phyloP scores from a whole-genome alignment of 2,329 filamentous ascomycete genomes.

The Monilinia fructigena region DNA sequence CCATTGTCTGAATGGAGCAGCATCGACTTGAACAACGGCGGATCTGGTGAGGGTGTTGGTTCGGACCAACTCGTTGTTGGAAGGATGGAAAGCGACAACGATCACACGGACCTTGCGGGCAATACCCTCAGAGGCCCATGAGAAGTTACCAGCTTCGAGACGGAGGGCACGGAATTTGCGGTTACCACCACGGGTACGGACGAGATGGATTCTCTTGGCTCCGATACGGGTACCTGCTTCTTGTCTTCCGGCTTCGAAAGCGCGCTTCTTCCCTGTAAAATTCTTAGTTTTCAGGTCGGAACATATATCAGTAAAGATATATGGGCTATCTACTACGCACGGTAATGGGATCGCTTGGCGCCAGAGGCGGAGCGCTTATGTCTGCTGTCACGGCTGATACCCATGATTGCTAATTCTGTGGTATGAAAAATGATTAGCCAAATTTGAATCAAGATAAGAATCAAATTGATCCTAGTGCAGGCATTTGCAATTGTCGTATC shows the following conservation, averaged over 20 bases:
- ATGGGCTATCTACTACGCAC: conserved; percentile 73
- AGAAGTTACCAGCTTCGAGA: conserved; percentile 98
- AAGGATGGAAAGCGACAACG: conserved; percentile 96
- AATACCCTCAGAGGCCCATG: conserved; percentile 96
- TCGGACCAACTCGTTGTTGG: conserved; percentile 99
- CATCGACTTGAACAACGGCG: conserved; percentile 98
- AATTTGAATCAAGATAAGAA: neutral
- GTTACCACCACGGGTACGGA: conserved; percentile 97
- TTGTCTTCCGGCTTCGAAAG: conserved; percentile 99
- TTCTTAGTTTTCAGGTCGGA: conserved; percentile 65
- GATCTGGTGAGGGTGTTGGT: conserved; percentile 99
- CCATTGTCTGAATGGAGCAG: conserved; percentile 99
- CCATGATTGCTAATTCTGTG: conserved; percentile 79
- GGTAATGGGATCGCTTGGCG: conserved; percentile 94
- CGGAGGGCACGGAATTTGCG: conserved; percentile 99
- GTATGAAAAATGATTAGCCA: conserved; percentile 37
- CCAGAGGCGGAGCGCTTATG: conserved; percentile 99
- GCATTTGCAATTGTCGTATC: neutral
- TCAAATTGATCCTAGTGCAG: neutral
- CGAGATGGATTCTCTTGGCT: conserved; percentile 91
- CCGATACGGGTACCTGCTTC: conserved; percentile 99
- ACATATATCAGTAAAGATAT: conserved; percentile 59
- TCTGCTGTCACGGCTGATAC: conserved; percentile 99
- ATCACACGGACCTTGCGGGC: conserved; percentile 99
- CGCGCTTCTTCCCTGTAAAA: conserved; percentile 82